A percentile compares a stretch with the other conserved stretches of the same genome.
phyloP scores from a whole-genome alignment of 768 basidiomycete genomes.

The Scleroderma citrinum region DNA sequence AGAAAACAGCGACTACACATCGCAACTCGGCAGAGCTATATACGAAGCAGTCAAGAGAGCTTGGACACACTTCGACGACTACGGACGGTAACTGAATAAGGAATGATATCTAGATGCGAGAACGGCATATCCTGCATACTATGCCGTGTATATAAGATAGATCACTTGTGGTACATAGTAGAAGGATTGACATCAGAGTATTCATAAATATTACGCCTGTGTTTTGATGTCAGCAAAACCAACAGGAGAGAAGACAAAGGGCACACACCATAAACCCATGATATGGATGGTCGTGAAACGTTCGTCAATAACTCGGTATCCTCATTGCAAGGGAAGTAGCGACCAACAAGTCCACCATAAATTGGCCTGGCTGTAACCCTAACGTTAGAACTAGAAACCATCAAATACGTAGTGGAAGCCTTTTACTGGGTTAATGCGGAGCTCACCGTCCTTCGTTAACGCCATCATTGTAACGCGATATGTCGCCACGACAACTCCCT shows the following conservation, averaged over 20 bases:
- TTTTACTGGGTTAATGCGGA: constrained; percentile 23
- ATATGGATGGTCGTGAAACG: background rate
- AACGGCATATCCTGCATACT: too few relatives aligned
- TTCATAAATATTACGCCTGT: background rate
- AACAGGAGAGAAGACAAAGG: too few relatives aligned
- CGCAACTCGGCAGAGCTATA: too few relatives aligned
- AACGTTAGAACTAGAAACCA: constrained; percentile 1
- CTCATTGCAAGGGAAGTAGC: constrained; percentile 23
- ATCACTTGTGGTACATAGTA: too few relatives aligned
- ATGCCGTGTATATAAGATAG: too few relatives aligned
- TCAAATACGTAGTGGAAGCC: background rate
- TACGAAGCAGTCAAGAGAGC: too few relatives aligned
- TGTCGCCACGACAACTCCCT: constrained; percentile 19
- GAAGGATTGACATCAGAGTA: too few relatives aligned
- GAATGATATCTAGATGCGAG: too few relatives aligned
- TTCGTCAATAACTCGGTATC: constrained; percentile 11
- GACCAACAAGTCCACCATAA: constrained; percentile 23
- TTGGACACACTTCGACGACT: too few relatives aligned
- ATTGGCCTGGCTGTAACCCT: constrained; percentile 12
- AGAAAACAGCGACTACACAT: too few relatives aligned
- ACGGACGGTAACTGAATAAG: too few relatives aligned
- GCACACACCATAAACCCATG: background rate
- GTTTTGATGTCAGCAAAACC: background rate
- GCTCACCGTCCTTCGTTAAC: constrained; percentile 21
- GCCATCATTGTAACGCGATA: constrained; percentile 22